phyloP scores from a whole-genome alignment of 73 alveolate genomes.

The Paramecium sonneborni region DNA sequence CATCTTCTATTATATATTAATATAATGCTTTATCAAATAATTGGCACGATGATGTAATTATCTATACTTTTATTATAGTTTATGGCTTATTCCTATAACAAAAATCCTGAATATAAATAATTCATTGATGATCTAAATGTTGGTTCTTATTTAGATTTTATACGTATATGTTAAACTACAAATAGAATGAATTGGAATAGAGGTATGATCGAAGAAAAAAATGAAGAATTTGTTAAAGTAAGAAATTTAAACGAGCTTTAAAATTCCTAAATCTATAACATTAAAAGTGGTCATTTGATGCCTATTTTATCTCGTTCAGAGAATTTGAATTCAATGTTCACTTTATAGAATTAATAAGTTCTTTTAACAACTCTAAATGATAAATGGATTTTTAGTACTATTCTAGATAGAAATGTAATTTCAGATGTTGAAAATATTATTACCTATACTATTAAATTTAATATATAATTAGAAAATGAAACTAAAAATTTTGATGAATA shows the following conservation, averaged over 20 bases:
- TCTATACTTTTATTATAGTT: background rate
- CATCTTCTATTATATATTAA: background rate
- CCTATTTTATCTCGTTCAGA: background rate
- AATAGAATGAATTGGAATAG: conserved; percentile 15
- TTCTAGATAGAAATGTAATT: background rate
- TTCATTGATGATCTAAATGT: background rate
- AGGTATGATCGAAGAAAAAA: background rate
- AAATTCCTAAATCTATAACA: background rate
- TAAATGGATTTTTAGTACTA: conserved; percentile 26
- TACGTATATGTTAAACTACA: background rate
- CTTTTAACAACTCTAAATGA: conserved; percentile 15
- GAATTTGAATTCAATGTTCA: background rate
- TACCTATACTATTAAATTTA: background rate
- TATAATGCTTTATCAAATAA: background rate
- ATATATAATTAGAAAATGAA: background rate
- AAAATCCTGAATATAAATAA: background rate
- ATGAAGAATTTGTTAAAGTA: background rate
- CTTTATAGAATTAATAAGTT: background rate
- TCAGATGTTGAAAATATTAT: background rate
- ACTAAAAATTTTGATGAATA: background rate
- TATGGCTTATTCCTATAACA: background rate
- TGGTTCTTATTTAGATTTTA: background rate
- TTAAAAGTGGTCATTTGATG: background rate
- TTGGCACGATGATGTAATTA: background rate
- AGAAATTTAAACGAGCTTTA: background rate